Evolutionary conservation across 73 alveolate genomes (phyloP).

Genomic region (Paramecium sonneborni): DNA sequence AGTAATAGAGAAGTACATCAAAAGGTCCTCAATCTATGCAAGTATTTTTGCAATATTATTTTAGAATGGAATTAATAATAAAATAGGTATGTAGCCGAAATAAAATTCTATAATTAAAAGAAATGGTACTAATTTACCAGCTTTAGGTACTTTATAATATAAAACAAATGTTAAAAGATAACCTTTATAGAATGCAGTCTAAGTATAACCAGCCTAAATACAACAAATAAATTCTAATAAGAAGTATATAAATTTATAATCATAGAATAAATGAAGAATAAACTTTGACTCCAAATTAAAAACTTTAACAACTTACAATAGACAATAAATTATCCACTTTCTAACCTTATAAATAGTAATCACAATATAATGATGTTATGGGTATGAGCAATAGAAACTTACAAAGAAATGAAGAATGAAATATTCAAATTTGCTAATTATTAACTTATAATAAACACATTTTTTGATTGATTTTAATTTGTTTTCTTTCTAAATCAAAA

Average conservation of each 20-base stretch:
- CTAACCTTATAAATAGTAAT: neutral
- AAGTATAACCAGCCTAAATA: neutral
- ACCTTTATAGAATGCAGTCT: neutral
- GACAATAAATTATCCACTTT: neutral
- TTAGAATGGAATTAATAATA: neutral
- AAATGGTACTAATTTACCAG: neutral
- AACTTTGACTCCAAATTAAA: neutral
- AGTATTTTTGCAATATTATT: neutral
- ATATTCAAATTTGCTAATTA: no score
- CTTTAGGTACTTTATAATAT: neutral
- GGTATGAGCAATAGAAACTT: neutral
- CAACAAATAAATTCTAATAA: neutral
- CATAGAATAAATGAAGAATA: neutral
- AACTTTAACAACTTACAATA: neutral
- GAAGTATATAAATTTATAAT: neutral
- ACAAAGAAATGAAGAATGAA: neutral
- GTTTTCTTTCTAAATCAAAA: neutral
- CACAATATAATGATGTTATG: neutral
- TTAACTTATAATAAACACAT: neutral
- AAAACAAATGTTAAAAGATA: neutral
- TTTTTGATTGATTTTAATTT: no score
- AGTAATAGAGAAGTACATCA: neutral
- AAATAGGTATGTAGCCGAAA: neutral
- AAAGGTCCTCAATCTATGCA: neutral
- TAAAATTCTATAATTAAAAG: neutral